phyloP scores from a whole-genome alignment of 768 basidiomycete genomes.

The Mycena polygramma region DNA sequence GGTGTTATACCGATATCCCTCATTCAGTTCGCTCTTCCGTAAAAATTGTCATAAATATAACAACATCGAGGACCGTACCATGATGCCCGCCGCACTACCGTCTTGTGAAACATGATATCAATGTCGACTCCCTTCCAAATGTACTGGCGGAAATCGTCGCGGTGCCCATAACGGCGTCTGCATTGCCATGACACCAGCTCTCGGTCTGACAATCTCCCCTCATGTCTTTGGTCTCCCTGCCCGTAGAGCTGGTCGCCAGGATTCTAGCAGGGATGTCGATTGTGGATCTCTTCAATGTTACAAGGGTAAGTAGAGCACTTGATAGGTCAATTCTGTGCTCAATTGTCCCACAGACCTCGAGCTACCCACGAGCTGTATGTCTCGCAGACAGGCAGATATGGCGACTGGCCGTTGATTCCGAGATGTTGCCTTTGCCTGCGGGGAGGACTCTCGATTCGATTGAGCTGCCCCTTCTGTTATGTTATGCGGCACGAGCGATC shows the following conservation, averaged over 20 bases:
- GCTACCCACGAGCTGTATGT: neutral
- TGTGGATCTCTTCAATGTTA: neutral
- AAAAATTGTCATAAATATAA: too few species aligned
- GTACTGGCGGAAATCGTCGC: too few species aligned
- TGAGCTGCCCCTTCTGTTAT: neutral
- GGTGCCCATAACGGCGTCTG: too few species aligned
- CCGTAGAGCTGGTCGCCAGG: constrained; percentile 10
- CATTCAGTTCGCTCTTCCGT: too few species aligned
- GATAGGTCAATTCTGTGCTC: neutral
- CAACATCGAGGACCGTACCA: too few species aligned
- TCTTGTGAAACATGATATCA: too few species aligned
- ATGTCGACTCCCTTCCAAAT: too few species aligned
- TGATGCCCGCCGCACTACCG: too few species aligned
- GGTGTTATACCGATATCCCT: too few species aligned
- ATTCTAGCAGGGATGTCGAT: neutral
- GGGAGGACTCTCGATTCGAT: constrained; percentile 3
- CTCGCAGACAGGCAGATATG: neutral
- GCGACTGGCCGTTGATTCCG: neutral
- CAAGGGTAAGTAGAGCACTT: neutral
- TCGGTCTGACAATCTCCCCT: neutral
- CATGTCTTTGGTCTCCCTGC: constrained; percentile 2
- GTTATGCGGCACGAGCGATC: constrained; percentile 2
- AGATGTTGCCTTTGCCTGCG: constrained; percentile 4
- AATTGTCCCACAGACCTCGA: neutral
- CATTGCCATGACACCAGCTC: too few species aligned